Percentiles rank a stretch among this genome's conserved stretches.
Evolutionary conservation across 257 asterid genomes (phyloP).

Genomic region (Solanum bulbocastanum): DNA sequence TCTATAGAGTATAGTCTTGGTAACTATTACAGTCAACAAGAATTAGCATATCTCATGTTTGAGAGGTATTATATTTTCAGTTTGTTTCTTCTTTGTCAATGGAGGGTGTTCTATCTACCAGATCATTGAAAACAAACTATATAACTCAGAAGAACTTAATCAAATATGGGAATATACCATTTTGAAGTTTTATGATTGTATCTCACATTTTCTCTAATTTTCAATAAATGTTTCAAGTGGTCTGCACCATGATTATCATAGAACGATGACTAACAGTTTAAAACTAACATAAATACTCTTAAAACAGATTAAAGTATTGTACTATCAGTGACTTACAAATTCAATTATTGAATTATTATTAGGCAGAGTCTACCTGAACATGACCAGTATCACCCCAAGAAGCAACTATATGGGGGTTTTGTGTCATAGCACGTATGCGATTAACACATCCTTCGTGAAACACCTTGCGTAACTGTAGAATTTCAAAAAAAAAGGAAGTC

Average conservation of each 20-base stretch:
- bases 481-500: background rate
- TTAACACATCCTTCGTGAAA: conserved; percentile 76
- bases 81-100: background rate
- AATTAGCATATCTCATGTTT: background rate
- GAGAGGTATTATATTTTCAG: background rate
- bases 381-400: conserved; percentile 81
- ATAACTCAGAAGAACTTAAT: background rate
- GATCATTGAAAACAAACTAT: background rate
- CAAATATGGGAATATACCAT: background rate
- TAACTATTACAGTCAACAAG: background rate
- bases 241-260: background rate
- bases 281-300: background rate
- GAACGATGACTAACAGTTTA: background rate
- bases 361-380: conserved; percentile 56
- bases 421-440: conserved; percentile 89
- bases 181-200: background rate
- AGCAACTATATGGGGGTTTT: conserved; percentile 83
- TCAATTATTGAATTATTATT: background rate
- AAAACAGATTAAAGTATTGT: background rate
- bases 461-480: conserved; percentile 51
- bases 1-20: background rate
- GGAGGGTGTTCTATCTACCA: background rate
- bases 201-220: background rate
- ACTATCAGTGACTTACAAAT: background rate
- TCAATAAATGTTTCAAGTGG: background rate